A percentile compares a stretch with the other conserved stretches of the same genome.
These are phyloP conservation scores for Pisolithus marmoratus DNA, from an alignment of 768 basidiomycete species.

Conservation along the genomic window DNA sequence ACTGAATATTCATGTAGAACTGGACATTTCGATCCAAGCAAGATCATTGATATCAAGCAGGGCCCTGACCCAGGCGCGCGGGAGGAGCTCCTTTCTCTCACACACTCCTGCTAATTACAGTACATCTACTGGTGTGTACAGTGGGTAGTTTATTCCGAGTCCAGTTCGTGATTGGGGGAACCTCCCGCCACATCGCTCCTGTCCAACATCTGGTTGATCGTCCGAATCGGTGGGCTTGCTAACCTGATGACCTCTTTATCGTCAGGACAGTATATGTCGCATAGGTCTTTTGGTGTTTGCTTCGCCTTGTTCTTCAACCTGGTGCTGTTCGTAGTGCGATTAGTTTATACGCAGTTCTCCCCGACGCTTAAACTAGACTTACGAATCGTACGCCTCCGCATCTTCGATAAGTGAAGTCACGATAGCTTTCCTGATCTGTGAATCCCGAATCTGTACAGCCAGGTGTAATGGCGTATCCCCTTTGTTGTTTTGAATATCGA, in stretches of 20 bases:
- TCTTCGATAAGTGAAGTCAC: slow-evolving; percentile 16
- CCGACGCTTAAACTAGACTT: background rate
- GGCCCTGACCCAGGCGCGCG: no score
- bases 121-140: no score
- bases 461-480: slow-evolving; percentile 26
- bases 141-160: no score
- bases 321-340: slow-evolving; percentile 9
- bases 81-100: no score
- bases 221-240: slow-evolving; percentile 16
- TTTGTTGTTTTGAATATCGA: slow-evolving; percentile 19
- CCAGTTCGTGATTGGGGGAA: slow-evolving; percentile 1
- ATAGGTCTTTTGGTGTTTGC: slow-evolving; percentile 21
- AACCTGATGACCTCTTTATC: slow-evolving; percentile 14
- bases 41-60: no score
- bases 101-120: no score
- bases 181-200: slow-evolving; percentile 15
- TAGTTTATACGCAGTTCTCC: background rate
- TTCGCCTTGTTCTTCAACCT: slow-evolving; percentile 20
- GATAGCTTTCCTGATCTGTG: slow-evolving; percentile 11
- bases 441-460: slow-evolving; percentile 17
- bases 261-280: slow-evolving; percentile 13
- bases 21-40: background rate
- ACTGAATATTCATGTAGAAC: no score
- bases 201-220: slow-evolving; percentile 5
- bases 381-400: slow-evolving; percentile 22